Base-by-base conservation (phyloP, 176 grass and related monocot species). In the Canna indica region DNA sequence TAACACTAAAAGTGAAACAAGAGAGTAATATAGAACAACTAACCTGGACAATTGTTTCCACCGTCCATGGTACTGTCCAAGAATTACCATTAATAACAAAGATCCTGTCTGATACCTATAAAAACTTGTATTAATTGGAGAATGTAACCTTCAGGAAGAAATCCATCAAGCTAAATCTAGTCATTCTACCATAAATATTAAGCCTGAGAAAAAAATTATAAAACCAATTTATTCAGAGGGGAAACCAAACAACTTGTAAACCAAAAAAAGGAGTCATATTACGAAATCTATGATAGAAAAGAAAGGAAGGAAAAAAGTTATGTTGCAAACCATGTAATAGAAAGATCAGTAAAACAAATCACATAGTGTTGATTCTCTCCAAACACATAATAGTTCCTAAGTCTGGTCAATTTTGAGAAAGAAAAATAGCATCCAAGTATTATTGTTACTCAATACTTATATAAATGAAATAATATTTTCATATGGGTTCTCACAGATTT, bases 31-130 rank as follows among this genome's bases (percentile, higher is more conserved):
- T 5, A 34, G 34, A 66, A 10, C 2, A 8, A 66, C 63, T 39
- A 66, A 66, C 63, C 35, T 66, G 63, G 34, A 66, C 63, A 66
- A 66, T 66, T 24, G 63, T 66, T 24, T 66, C 63, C 63, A 66
- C 22, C 0, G 35, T 66, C 63, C 63, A 66, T 39, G 63, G 63
- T 66, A 66, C 63, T 13, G 5, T 66, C 63, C 63, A 66, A 66
- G 34, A 36, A 39, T 66, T 38, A 29, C 63, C 63, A 66, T 66
- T 38, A 66, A 38, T 1, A 38, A 38, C 4, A n/a, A 66, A 66
- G 35, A 66, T 66, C 18, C 35, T 39, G 22, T 36, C 22, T 38
- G n/a, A 41, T 41, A 24, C 63, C 63, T 66, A 18, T 39, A 66
- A 22, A 24, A 14, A 11, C 38, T 9, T 22, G 3, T 66, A 5